Base-by-base conservation (phyloP, 805 yeast genomes). In the Ogataea zsoltii region DNA sequence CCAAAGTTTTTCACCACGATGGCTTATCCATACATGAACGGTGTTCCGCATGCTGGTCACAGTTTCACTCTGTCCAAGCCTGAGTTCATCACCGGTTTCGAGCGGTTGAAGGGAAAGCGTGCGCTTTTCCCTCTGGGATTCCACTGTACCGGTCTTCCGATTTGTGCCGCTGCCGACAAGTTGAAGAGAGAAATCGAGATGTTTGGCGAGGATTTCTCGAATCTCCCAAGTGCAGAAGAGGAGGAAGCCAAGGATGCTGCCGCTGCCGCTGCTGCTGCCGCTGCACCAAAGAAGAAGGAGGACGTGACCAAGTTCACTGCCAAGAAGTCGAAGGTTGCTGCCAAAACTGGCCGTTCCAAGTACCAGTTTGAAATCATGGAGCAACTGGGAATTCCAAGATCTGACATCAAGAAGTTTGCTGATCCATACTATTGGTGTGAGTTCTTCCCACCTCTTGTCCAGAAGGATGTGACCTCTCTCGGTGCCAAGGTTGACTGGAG, bases 61-160 rank as follows among this genome's bases (percentile, higher is more conserved):
- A 82, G 90, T 57, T 94, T 92, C 74, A 94, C 98, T 30, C 75
- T 92, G 53, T 88, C 97, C 42, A 94, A 94, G 71, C 92, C 82
- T 42, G 99, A 94, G 68, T 94, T 85, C 65, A 83, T 91, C 37
- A 76, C 87, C 45, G 98, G 98, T 44, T 94, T 85, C 63, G 96
- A 94, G 74, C 83, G 97, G 71, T 86, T 94, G 92, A 78, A 78
- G 62, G 98, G 97, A 55, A 88, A 85, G 70, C 79, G 86, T 58
- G 96, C 97, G 30, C 73, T 91, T 50, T 94, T 88, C 72, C 98
- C 99, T 41, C 77, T 94, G 46, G 99, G 99, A 40, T 94, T 92
- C 85, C 99, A 94, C 71, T 94, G 99, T 79, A 94, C 99, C 29
- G 99, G 99, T 76, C 86, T 94, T 97, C 98, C 99, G 44, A 94